Evolutionary conservation across 2,329 filamentous ascomycete species (phyloP).

Genomic region (Ploettnerulaceae sp.): DNA sequence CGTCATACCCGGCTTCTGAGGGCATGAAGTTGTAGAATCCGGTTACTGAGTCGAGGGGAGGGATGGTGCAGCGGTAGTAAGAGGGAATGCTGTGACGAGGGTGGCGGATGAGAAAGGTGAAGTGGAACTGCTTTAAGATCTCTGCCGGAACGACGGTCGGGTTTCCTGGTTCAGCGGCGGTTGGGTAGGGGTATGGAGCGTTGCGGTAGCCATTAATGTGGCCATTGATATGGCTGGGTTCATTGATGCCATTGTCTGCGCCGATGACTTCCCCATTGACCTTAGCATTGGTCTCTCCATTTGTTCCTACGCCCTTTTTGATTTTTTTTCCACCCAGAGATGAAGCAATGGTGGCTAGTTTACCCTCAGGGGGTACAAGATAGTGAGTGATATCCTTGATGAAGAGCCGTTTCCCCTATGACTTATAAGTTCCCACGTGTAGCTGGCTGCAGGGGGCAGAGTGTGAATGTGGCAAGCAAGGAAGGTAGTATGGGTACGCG

Average conservation of each 20-base stretch:
- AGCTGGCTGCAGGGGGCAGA: neutral
- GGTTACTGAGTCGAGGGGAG: constrained; percentile 75
- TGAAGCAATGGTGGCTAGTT: constrained; percentile 66
- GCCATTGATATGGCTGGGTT: no score
- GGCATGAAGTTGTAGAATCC: constrained; percentile 86
- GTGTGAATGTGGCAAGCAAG: neutral
- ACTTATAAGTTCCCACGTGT: constrained; percentile 38
- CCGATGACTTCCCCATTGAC: constrained; percentile 29
- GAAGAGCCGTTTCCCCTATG: constrained; percentile 83
- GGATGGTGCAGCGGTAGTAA: constrained; percentile 90
- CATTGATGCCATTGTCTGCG: constrained; percentile 26
- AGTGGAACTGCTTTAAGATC: constrained; percentile 77
- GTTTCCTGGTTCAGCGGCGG: constrained; percentile 61
- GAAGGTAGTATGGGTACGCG: neutral
- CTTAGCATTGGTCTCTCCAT: constrained; percentile 25
- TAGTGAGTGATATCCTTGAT: constrained; percentile 99
- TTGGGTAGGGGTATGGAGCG: constrained; percentile 53
- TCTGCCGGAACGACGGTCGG: constrained; percentile 78
- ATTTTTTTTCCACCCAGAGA: constrained; percentile 50
- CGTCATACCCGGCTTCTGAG: constrained; percentile 82
- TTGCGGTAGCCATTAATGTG: constrained; percentile 31
- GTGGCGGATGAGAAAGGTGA: constrained; percentile 94
- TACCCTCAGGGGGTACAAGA: constrained; percentile 68
- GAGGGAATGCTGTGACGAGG: constrained; percentile 88
- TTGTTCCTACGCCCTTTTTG: constrained; percentile 34